These are phyloP conservation scores for Penicillium bialowiezense DNA, from an alignment of 495 filamentous ascomycete species.

Conservation along the genomic window DNA sequence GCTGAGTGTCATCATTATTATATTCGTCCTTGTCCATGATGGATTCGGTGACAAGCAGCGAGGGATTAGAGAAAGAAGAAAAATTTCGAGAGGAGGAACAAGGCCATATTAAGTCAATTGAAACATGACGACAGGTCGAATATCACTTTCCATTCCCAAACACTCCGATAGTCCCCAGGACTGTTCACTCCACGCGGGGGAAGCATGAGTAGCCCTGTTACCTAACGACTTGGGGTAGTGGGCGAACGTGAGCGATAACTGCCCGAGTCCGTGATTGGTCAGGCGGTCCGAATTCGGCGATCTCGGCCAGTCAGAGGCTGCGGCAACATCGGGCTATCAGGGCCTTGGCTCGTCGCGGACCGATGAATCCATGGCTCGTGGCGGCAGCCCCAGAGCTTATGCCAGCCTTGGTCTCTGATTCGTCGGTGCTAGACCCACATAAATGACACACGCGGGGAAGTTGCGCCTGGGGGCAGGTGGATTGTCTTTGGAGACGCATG, in stretches of 20 bases:
- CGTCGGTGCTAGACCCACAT: background rate
- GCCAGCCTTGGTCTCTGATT: background rate
- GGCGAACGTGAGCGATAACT: conserved; percentile 11
- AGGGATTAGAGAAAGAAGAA: conserved; percentile 2
- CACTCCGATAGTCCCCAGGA: conserved; percentile 5
- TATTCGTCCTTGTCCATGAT: conserved; percentile 21
- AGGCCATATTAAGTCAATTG: conserved; percentile 1
- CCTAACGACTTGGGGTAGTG: conserved; percentile 30
- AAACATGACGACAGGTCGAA: conserved; percentile 15
- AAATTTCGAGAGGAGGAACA: background rate
- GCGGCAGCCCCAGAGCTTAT: conserved; percentile 11
- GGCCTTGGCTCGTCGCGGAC: background rate
- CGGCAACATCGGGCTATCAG: background rate
- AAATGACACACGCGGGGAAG: background rate
- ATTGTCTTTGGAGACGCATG: background rate
- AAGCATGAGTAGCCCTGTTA: conserved; percentile 9
- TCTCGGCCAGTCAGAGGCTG: conserved; percentile 11
- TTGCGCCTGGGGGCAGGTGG: background rate
- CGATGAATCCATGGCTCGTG: conserved; percentile 2
- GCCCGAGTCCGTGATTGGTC: conserved; percentile 11
- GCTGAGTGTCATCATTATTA: conserved; percentile 46
- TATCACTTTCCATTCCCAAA: conserved; percentile 8
- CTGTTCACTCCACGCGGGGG: conserved; percentile 13
- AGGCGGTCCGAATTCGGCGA: conserved; percentile 14
- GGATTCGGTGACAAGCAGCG: conserved; percentile 1